These are phyloP conservation scores for Chimonanthus salicifolius DNA, from an alignment of 164 flowering plant genomes.

Conservation along the genomic window DNA sequence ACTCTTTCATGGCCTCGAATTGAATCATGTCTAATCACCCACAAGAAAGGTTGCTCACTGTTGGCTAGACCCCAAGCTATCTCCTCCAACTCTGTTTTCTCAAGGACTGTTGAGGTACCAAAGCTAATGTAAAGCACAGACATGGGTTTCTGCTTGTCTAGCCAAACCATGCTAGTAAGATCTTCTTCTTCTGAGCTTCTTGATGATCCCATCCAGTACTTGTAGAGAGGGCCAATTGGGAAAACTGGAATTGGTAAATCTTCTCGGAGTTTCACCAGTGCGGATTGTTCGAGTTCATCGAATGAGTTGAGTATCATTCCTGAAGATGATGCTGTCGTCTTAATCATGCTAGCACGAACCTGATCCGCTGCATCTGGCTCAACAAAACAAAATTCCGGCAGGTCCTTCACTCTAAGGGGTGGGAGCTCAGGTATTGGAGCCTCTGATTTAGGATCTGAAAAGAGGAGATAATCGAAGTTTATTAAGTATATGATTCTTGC, in stretches of 20 bases:
- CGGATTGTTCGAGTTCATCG: constrained; percentile 30
- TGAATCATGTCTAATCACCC: constrained; percentile 34
- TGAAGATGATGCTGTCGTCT: too few relatives aligned
- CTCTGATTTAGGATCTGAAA: too few relatives aligned
- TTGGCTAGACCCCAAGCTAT: constrained; percentile 36
- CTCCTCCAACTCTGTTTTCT: constrained; percentile 17
- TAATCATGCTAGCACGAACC: too few relatives aligned
- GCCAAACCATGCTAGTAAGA: constrained; percentile 50
- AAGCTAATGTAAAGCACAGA: constrained; percentile 39
- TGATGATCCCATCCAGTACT: not conserved
- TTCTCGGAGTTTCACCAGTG: constrained; percentile 6
- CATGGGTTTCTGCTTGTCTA: constrained; percentile 25
- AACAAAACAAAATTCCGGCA: too few relatives aligned
- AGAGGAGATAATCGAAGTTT: too few relatives aligned
- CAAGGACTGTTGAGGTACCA: constrained; percentile 29
- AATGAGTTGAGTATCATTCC: constrained; percentile 27
- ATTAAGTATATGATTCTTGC: too few relatives aligned
- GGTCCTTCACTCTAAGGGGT: too few relatives aligned
- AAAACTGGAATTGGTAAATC: constrained; percentile 12
- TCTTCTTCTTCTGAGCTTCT: constrained; percentile 47
- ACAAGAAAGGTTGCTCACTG: constrained; percentile 33
- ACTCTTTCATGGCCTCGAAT: constrained; percentile 11
- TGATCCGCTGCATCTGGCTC: too few relatives aligned
- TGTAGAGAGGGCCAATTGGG: constrained; percentile 33
- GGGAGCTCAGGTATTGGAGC: too few relatives aligned